Conservation (phyloP, 306 rosid genomes). For the Cucurbita pepo region DNA sequence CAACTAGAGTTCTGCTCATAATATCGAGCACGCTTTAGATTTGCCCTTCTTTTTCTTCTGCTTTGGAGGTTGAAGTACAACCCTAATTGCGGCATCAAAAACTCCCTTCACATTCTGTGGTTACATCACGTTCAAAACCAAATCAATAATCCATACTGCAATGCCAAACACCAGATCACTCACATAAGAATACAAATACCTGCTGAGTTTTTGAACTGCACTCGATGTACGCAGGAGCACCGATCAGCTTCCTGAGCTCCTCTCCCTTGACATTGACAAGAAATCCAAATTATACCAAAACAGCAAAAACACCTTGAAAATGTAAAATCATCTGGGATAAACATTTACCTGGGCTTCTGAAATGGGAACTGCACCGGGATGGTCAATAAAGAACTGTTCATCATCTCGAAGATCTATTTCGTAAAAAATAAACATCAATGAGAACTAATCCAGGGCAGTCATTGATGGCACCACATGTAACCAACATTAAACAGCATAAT, state of each 20-base stretch:
- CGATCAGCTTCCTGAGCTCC: slow-evolving; percentile 87
- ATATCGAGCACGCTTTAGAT: slow-evolving; percentile 90
- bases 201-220: slow-evolving; percentile 97
- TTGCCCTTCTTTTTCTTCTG: slow-evolving; percentile 91
- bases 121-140: slow-evolving; percentile 2
- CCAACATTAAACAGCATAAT: not conserved
- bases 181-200: slow-evolving; percentile 18
- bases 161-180: not conserved
- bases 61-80: slow-evolving; percentile 99
- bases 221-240: slow-evolving; percentile 86
- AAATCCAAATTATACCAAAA: not conserved
- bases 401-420: slow-evolving; percentile 93
- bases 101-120: slow-evolving; percentile 87
- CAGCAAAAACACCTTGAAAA: not conserved
- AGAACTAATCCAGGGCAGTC: not conserved
- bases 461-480: not conserved
- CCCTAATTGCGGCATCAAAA: slow-evolving; percentile 88
- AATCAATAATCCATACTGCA: not conserved
- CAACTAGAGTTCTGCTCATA: slow-evolving; percentile 46
- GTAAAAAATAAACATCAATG: slow-evolving; percentile 10
- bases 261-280: slow-evolving; percentile 48
- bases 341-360: slow-evolving; percentile 58
- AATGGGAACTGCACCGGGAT: slow-evolving; percentile 96
- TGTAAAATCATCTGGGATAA: not conserved
- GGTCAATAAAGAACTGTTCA: slow-evolving; percentile 80